Conservation (phyloP, 208 protist species). For the Wallacemonas sp. region DNA sequence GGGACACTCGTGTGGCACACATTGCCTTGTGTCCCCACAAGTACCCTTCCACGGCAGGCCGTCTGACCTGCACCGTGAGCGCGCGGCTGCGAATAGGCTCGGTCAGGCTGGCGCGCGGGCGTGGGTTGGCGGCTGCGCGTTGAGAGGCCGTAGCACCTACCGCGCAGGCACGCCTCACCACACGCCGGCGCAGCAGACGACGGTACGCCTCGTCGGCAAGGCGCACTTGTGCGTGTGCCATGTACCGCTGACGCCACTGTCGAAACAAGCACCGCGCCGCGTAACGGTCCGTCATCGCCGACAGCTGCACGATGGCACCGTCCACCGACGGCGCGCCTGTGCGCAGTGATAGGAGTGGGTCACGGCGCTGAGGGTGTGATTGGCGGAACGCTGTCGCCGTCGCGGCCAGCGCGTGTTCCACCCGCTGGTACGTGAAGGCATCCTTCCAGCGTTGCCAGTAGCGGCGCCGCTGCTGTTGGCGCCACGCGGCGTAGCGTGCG, state of each 20-base stretch:
- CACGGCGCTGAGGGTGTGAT: neutral
- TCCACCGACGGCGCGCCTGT: neutral
- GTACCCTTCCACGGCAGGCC: neutral
- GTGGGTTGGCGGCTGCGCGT: neutral
- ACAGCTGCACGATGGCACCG: neutral
- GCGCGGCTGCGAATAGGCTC: neutral
- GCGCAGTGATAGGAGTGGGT: neutral
- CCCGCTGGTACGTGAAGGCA: slow-evolving; percentile 5
- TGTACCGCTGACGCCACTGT: neutral
- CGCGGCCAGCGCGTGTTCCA: neutral
- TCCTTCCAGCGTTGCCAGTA: slow-evolving; percentile 2
- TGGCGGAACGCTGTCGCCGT: neutral
- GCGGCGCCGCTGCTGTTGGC: neutral
- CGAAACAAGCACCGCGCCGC: neutral
- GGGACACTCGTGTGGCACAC: slow-evolving; percentile 7
- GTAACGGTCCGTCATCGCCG: neutral
- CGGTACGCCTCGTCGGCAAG: neutral
- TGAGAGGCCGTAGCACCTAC: neutral
- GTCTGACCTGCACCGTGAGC: neutral
- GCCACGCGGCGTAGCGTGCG: slow-evolving; percentile 2
- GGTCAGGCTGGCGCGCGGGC: neutral
- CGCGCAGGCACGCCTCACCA: neutral
- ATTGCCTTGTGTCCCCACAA: slow-evolving; percentile 8
- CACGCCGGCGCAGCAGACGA: neutral
- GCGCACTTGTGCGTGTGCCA: neutral